Base-by-base conservation (phyloP, 345 rosid species). In the Bruguiera gymnorhiza region DNA sequence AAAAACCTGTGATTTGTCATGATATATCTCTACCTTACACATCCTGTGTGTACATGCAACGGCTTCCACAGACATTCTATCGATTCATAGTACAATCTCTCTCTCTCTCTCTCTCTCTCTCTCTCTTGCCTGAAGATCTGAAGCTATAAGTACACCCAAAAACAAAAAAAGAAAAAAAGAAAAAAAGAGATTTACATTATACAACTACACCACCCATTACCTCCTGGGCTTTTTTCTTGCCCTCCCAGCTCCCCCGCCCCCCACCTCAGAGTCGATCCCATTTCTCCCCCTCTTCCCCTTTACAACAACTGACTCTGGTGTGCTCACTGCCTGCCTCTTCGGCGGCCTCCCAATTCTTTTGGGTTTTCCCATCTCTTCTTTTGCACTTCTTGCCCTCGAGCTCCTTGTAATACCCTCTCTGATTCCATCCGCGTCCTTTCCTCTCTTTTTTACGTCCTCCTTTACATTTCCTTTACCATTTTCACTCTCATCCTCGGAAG, bases 161-260 rank as follows among this genome's bases (percentile, higher is more conserved):
- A 58, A 31, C 2, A 61, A 60, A 20, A 60, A 30, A 58, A 31
- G 6, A 61, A 60, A 20, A 60, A 30, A 6, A 23, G 6, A 32
- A 3, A 9, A n/a, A 70, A 62, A 8, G 34, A 1, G 62, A 16
- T 80, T 46, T 74, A 82, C 81, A 80, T 63, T 60, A 54, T 78
- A 76, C 80, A 74, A 63, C 68, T 67, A 80, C n/a, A 80, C n/a
- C 24, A 1, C 36, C 48, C 10, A 72, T 84, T 75, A 81, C 76
- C 86, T 83, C 62, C 78, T 83, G 29, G 80, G 57, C 56, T 80
- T 79, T 81, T 85, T 85, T 68, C 75, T 79, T 24, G 78, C 65
- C 43, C 83, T 81, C 20, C 79, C 82, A 6, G 27, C 21, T 26
- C 79, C 70, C 9, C 69, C 76, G 13, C 16, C 72, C 16, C 43